Base-by-base conservation (phyloP, 306 rosid species). In the Prunus davidiana region DNA sequence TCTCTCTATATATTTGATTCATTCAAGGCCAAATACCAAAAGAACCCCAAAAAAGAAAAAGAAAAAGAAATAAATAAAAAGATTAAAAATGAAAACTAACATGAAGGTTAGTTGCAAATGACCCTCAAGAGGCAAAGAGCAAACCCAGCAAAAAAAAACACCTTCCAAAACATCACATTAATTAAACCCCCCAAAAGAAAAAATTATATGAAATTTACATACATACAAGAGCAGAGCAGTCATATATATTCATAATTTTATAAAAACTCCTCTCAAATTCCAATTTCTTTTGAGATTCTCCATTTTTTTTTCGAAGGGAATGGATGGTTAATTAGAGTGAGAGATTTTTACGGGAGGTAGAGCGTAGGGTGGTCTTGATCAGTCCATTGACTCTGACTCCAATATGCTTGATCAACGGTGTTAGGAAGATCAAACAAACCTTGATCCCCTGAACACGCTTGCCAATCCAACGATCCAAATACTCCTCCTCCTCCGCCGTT, bases 381-480 rank as follows among this genome's bases (percentile, higher is more conserved):
- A n/a, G 79, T 58, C 98, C 98, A 95, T 25, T 90, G 95, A 86
- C 89, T 54, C 15, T 88, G 96, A 76, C 57, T 84, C 98, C 98
- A 95, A 88, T 95, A 95, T 54, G 88, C 71, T 43, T 95, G 98
- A 90, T 95, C 98, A 49, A 88, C 93, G 84, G 87, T 73, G 86
- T 84, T 88, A 20, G 96, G 86, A 30, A 95, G 96, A 90, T 95
- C 98, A 75, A 88, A 95, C 82, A 95, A 55, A 67, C 84, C 87
- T 78, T 90, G 96, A 88, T 95, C 98, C 0, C 79, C 86, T 9
- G 69, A 34, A 38, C 75, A 66, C 4, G 86, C 65, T 16, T 92
- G 89, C 98, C 98, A 94, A 84, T 95, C 98, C 79, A 92, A 79
- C 83, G 96, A 45, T 79, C 95, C 98, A 30, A 89, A 92, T 24